Base-by-base conservation (phyloP, 371 early-diverging fungal genomes). In the Mortierella sp. region DNA sequence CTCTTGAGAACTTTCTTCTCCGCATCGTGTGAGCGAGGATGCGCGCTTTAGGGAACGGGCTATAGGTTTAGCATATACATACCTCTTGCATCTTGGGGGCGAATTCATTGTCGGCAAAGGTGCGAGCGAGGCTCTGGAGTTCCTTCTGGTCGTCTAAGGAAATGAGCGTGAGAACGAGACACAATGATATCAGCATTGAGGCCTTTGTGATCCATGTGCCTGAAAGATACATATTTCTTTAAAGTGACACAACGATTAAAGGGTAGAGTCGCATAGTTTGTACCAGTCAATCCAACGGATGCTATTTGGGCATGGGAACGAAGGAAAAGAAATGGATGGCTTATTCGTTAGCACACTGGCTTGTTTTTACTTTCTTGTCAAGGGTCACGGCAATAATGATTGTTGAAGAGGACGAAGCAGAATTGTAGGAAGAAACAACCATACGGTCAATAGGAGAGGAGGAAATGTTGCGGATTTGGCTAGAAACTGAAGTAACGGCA, bases 31-130 rank as follows among this genome's bases (percentile, higher is more conserved):
- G 21, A 48, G 35, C 18, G 29, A 41, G 12, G 21, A 38, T 46
- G 44, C 35, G 65, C 12, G 24, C 32, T 2, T 18, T 18, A 6
- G 44, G 10, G 58, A 6, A 12, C 16, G n/a, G 24, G 29, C 11
- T 27, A 21, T 54, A 58, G 35, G 24, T 14, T 3, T n/a, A 55
- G 27, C 21, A 51, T 51, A 5, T 35, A n/a, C 35, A 8, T 87
- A 87, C 88, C 80, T 89, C 87, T 27, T 83, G 90, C 91, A 91
- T 92, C 77, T 88, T 88, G 41, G 93, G 93, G 1, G 90, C 88
- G 24, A 92, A 85, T 71, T 91, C 90, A 7, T 89, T 89, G 81
- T 89, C 88, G 21, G 91, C 91, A 87, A 91, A 92, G 48, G 85
- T 68, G 32, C 87, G 78, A 12, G 92, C 92, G 29, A 88, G 60